phyloP scores from a whole-genome alignment of 140 eudicot species.

The Stevia rebaudiana region DNA sequence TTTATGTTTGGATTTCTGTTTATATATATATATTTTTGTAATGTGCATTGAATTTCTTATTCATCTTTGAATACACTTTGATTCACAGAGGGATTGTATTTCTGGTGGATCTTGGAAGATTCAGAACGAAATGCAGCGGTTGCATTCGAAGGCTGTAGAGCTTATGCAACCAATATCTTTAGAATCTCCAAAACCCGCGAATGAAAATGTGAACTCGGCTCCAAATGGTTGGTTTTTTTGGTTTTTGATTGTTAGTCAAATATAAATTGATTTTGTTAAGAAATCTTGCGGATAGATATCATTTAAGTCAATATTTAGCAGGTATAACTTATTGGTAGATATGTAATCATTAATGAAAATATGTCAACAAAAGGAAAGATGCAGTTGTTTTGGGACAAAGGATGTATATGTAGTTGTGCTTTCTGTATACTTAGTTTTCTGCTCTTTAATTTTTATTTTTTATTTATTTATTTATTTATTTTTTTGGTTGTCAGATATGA shows the following conservation, averaged over 20 bases:
- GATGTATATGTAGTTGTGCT: background rate
- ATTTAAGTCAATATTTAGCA: background rate
- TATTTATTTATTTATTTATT: no score
- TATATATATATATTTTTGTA: background rate
- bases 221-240: slow-evolving; percentile 30
- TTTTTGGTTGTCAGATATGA: slow-evolving; percentile 28
- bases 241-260: background rate
- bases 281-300: background rate
- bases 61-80: background rate
- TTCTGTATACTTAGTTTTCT: slow-evolving; percentile 4
- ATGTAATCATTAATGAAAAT: background rate
- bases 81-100: slow-evolving; percentile 46
- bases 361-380: background rate
- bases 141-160: slow-evolving; percentile 63
- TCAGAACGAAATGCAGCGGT: slow-evolving; percentile 66
- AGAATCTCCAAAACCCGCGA: slow-evolving; percentile 21
- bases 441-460: background rate
- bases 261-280: background rate
- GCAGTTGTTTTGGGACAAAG: slow-evolving; percentile 4
- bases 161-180: slow-evolving; percentile 22
- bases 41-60: background rate
- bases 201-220: slow-evolving; percentile 16
- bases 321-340: background rate
- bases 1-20: background rate
- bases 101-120: slow-evolving; percentile 86